Evolutionary conservation across 108 stramenopile species (phyloP), one percentile per base, ranked within the genome.

Genomic region (Conticribra weissflogii): DNA sequence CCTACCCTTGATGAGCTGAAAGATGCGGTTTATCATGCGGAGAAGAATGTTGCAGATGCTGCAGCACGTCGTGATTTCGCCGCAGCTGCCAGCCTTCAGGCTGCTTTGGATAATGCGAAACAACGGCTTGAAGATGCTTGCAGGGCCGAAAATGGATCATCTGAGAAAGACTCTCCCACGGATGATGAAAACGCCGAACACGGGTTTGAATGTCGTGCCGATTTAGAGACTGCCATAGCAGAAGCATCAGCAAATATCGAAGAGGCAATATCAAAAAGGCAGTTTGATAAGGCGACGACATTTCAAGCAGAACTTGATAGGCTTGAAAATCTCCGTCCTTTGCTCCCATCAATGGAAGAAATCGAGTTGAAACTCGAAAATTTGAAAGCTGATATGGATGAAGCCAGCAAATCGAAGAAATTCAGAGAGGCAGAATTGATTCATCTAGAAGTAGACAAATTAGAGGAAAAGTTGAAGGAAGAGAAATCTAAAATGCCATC

Each of bases 1-100:
- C 94, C 94, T 50, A 92, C 90, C 27, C 66, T 91, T 19, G 84
- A 87, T 2, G 94, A 95, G 58, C 63, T 91, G 31, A 76, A 79
- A 54, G 71, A 83, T 18, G 85, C 74, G 25, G 84, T 94, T 12
- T 48, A 24, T 30, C 59, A 51, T 34, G 90, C 88, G 3, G 87
- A 91, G 62, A 56, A 66, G 46, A 80, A 50, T 23, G 84, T 91
- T 19, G 82, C 88, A 2, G 67, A 67, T 33, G 93, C 93, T 25
- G 89, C 84, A 14, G 66, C 83, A 32, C 82, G 81, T 29, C 83
- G 90, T 18, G 85, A 94, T 60, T 94, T 94, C 61, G 51, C 84
- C 30, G 72, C 60, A 23, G 93, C 93, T 14, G 93, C 93, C 9
- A 64, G 77, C 14, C 67, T 59, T 30, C 90, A 91, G 71, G 67